phyloP scores from a whole-genome alignment of 164 flowering plant species.

The Euptelea pleiosperma region DNA sequence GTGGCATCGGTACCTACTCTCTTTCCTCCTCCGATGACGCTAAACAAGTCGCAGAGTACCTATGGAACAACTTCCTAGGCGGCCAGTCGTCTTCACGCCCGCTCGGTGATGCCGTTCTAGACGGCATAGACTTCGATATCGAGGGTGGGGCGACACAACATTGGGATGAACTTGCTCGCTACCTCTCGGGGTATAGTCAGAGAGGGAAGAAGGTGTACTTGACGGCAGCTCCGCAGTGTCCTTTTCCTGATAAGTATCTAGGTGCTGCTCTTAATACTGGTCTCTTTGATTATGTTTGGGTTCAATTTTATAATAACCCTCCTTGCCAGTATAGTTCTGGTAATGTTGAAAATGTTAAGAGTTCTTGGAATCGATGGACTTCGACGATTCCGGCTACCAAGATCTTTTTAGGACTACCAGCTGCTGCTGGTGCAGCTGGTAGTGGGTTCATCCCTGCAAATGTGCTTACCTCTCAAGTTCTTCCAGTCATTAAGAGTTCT shows the following conservation, averaged over 20 bases:
- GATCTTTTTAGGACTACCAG: conserved; percentile 29
- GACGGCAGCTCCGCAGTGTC: conserved; percentile 32
- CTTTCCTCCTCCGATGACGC: conserved; percentile 44
- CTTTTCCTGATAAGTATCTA: conserved; percentile 22
- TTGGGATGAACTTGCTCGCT: conserved; percentile 6
- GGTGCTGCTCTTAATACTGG: conserved; percentile 21
- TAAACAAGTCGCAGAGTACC: conserved; percentile 29
- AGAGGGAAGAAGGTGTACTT: conserved; percentile 15
- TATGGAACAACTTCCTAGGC: conserved; percentile 49
- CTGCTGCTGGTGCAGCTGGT: conserved; percentile 38
- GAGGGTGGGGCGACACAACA: neutral
- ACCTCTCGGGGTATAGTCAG: conserved; percentile 5
- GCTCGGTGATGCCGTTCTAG: conserved; percentile 30
- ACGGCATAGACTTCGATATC: conserved; percentile 19
- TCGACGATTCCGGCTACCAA: conserved; percentile 6
- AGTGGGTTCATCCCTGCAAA: conserved; percentile 46
- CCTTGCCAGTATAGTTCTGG: conserved; percentile 20
- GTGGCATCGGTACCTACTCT: conserved; percentile 43
- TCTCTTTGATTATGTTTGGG: conserved; percentile 27
- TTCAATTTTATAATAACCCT: conserved; percentile 31
- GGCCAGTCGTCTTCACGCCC: conserved; percentile 39
- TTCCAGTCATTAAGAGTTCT: conserved; percentile 40
- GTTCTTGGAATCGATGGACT: conserved; percentile 24
- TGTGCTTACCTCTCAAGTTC: conserved; percentile 32
- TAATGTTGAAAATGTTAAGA: conserved; percentile 2